Conservation (phyloP, 768 basidiomycete species). For the Clitopilus hobsonii region DNA sequence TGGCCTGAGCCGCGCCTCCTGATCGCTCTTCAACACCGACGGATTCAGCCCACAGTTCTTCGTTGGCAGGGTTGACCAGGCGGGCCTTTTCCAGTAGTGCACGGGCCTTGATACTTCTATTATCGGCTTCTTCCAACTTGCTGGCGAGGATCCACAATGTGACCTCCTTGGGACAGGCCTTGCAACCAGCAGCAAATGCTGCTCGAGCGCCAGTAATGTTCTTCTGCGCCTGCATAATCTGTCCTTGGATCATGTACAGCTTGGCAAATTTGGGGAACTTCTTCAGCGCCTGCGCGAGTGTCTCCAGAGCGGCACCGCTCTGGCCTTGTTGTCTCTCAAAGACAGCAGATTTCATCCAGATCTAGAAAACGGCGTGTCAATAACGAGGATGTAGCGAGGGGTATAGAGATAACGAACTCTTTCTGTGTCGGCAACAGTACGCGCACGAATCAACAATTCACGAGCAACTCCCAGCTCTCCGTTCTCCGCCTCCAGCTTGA, state of each 20-base stretch:
- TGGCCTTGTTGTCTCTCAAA: constrained; percentile 90
- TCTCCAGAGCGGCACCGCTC: constrained; percentile 67
- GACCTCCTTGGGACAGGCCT: constrained; percentile 80
- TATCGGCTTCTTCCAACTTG: constrained; percentile 85
- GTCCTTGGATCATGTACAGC: constrained; percentile 96
- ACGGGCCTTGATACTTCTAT: constrained; percentile 88
- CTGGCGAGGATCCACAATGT: constrained; percentile 89
- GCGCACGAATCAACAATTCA: constrained; percentile 82
- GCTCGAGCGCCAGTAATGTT: constrained; percentile 66
- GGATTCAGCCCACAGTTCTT: constrained; percentile 87
- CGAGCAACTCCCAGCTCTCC: constrained; percentile 83
- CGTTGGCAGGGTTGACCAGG: constrained; percentile 79
- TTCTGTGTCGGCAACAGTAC: constrained; percentile 89
- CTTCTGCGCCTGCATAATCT: constrained; percentile 69
- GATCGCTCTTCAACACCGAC: constrained; percentile 90
- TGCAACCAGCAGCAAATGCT: constrained; percentile 79
- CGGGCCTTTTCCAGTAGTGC: constrained; percentile 88
- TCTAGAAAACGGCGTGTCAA: constrained; percentile 40
- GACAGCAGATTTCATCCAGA: constrained; percentile 99
- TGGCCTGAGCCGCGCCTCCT: constrained; percentile 75
- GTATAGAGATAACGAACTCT: constrained; percentile 46
- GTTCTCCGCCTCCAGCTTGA: constrained; percentile 96
- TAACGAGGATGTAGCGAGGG: not conserved
- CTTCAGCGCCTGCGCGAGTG: constrained; percentile 64
- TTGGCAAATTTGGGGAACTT: constrained; percentile 91